Evolutionary conservation across 371 early-diverging fungal species (phyloP).

Genomic region (Chytridium lagenaria): DNA sequence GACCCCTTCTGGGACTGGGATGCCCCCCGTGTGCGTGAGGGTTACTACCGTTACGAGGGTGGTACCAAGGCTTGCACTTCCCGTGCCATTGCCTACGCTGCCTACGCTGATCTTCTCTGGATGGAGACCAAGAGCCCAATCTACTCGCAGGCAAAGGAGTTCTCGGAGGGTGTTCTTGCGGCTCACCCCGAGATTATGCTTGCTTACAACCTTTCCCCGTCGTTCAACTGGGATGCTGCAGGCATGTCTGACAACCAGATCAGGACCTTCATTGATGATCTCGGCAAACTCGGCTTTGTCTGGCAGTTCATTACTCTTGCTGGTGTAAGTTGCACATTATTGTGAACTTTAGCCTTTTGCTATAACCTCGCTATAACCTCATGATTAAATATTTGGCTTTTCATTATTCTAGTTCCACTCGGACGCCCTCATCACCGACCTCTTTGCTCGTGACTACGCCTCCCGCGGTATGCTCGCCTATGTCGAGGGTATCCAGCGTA

Average conservation of each 20-base stretch:
- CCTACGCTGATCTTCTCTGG: conserved; percentile 96
- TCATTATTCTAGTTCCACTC: conserved; percentile 84
- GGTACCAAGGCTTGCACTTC: conserved; percentile 90
- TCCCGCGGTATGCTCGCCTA: conserved; percentile 95
- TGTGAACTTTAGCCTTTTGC: background rate
- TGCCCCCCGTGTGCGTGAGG: conserved; percentile 90
- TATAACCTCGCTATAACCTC: background rate
- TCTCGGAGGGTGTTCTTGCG: conserved; percentile 81
- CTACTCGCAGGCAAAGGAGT: conserved; percentile 89
- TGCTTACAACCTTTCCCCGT: conserved; percentile 97
- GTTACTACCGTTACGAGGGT: conserved; percentile 94
- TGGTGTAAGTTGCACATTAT: conserved; percentile 59
- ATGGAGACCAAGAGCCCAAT: conserved; percentile 98
- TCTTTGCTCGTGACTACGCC: conserved; percentile 91
- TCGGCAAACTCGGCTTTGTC: conserved; percentile 92
- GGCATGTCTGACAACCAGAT: conserved; percentile 93
- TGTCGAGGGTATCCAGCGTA: conserved; percentile 91
- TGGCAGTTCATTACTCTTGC: conserved; percentile 99
- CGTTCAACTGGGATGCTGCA: conserved; percentile 98
- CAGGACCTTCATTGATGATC: conserved; percentile 75
- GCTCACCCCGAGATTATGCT: conserved; percentile 70
- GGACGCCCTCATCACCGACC: conserved; percentile 80
- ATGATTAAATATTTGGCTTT: background rate
- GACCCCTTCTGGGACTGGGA: conserved; percentile 95
- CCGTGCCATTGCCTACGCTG: conserved; percentile 89